phyloP scores from a whole-genome alignment of 495 filamentous ascomycete species.

The Aspergillus incahuasiensis region DNA sequence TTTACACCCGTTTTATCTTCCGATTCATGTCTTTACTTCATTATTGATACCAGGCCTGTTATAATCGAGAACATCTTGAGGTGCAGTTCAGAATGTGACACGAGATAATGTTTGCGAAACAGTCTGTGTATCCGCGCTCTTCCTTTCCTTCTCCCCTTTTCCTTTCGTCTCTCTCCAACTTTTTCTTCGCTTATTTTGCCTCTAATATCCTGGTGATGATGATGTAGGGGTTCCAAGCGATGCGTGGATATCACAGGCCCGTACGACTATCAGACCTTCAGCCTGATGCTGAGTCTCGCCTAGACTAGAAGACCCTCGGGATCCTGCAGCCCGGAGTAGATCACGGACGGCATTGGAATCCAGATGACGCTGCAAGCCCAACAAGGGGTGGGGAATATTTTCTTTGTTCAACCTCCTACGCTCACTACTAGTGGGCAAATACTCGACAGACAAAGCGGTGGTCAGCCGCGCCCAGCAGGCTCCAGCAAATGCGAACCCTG shows the following conservation, averaged over 20 bases:
- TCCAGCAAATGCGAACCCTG: neutral
- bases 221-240: conserved; percentile 40
- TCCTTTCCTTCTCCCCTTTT: neutral
- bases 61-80: conserved; percentile 29
- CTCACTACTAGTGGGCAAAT: neutral
- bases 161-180: neutral
- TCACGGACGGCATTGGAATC: neutral
- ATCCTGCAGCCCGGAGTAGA: conserved; percentile 10
- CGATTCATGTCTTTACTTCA: conserved; percentile 4
- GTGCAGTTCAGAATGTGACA: conserved; percentile 36
- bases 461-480: conserved; percentile 3
- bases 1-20: conserved; percentile 18
- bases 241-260: conserved; percentile 22
- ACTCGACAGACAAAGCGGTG: neutral
- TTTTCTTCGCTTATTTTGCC: conserved; percentile 19
- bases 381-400: conserved; percentile 1
- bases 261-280: conserved; percentile 18
- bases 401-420: conserved; percentile 4
- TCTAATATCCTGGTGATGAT: conserved; percentile 37
- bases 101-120: conserved; percentile 20
- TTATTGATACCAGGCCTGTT: conserved; percentile 30
- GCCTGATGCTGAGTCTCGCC: conserved; percentile 10
- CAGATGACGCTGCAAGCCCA: neutral
- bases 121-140: neutral
- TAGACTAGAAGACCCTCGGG: conserved; percentile 11